These are phyloP conservation scores for Acanthamoeba rhysodes DNA, from an alignment of 208 protist species.

Conservation along the genomic window DNA sequence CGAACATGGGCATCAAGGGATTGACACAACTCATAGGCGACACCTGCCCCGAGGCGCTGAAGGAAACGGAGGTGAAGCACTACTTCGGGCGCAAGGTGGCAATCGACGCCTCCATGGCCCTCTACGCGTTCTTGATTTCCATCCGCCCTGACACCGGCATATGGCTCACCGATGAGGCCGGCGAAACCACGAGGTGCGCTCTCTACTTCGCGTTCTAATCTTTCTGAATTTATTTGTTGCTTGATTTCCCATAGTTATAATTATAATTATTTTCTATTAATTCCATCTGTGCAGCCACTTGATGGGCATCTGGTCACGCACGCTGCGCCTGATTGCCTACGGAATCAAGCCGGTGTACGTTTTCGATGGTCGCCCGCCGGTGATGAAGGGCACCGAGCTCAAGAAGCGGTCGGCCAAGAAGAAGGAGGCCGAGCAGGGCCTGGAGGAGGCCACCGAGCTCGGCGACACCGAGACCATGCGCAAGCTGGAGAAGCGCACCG, in stretches of 20 bases:
- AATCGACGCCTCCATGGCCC: constrained; percentile 99
- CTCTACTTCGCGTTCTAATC: background rate
- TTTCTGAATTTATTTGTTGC: background rate
- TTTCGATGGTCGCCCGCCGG: background rate
- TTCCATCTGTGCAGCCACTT: constrained; percentile 93
- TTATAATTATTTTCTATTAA: background rate
- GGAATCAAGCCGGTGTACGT: constrained; percentile 98
- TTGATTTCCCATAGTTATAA: background rate
- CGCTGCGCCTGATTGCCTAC: constrained; percentile 98
- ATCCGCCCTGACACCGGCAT: constrained; percentile 79
- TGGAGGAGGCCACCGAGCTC: constrained; percentile 98
- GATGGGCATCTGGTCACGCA: constrained; percentile 98
- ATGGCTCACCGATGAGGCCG: constrained; percentile 96
- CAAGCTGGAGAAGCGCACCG: constrained; percentile 85
- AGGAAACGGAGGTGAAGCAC: constrained; percentile 96
- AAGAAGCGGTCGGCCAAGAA: background rate
- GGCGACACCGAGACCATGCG: constrained; percentile 93
- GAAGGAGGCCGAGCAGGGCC: constrained; percentile 94
- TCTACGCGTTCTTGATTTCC: constrained; percentile 98
- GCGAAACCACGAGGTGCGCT: constrained; percentile 84
- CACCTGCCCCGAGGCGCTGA: constrained; percentile 93
- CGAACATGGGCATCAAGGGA: constrained; percentile 97
- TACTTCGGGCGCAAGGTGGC: constrained; percentile 97
- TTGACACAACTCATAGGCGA: constrained; percentile 97
- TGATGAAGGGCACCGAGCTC: background rate